Conservation (phyloP, 1,284 basidiomycete genomes). For the Porodaedalea pini region DNA sequence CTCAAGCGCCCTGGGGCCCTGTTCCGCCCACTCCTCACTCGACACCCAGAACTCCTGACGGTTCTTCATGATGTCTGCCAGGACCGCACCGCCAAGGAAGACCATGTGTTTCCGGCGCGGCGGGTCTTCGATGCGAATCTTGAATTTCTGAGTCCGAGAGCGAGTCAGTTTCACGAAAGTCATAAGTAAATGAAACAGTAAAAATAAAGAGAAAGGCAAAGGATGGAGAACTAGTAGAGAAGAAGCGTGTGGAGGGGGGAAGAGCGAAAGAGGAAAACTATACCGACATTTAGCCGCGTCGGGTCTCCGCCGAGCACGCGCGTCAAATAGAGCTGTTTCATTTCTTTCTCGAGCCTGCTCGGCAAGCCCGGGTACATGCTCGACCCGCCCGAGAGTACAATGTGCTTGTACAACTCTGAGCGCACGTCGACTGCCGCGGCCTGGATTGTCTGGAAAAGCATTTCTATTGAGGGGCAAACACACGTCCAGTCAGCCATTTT, state of each 20-base stretch:
- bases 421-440: slow-evolving; percentile 88
- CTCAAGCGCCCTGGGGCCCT: slow-evolving; percentile 77
- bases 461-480: slow-evolving; percentile 52
- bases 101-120: slow-evolving; percentile 99
- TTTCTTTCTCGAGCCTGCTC: slow-evolving; percentile 95
- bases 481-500: neutral
- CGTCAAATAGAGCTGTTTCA: slow-evolving; percentile 97
- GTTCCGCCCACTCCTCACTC: slow-evolving; percentile 90
- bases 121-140: slow-evolving; percentile 97
- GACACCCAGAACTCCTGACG: slow-evolving; percentile 95
- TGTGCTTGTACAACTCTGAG: slow-evolving; percentile 93
- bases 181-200: neutral
- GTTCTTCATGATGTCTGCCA: slow-evolving; percentile 98
- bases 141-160: slow-evolving; percentile 99
- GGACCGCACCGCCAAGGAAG: slow-evolving; percentile 93
- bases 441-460: slow-evolving; percentile 97
- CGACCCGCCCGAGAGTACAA: slow-evolving; percentile 95
- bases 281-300: slow-evolving; percentile 77
- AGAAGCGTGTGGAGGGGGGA: neutral
- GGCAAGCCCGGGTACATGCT: slow-evolving; percentile 99
- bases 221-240: slow-evolving; percentile 1
- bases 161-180: neutral
- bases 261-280: neutral
- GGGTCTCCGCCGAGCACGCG: slow-evolving; percentile 86
- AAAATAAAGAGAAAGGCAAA: neutral